phyloP scores from a whole-genome alignment of 768 basidiomycete species.

The Termitomyces sp. region DNA sequence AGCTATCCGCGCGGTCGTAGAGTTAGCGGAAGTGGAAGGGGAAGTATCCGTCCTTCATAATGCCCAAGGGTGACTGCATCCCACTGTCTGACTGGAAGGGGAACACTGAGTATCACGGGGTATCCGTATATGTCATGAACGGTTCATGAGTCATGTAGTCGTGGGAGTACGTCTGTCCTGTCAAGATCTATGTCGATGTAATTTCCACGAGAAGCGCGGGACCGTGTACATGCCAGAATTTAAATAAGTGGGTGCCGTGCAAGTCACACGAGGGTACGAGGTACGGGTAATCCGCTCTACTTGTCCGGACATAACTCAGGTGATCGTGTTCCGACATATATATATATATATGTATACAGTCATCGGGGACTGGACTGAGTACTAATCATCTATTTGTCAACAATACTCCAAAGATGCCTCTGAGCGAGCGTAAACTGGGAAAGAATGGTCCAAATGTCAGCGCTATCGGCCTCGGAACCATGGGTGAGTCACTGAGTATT shows the following conservation, averaged over 20 bases:
- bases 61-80: not conserved
- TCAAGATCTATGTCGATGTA: not conserved
- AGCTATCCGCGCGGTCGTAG: constrained; percentile 14
- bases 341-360: no score
- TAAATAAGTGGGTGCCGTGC: no score
- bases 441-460: constrained; percentile 21
- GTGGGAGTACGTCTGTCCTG: not conserved
- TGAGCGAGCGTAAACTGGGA: constrained; percentile 18
- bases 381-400: not conserved
- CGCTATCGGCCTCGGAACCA: constrained; percentile 21
- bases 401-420: not conserved
- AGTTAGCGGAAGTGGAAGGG: not conserved
- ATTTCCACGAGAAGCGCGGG: not conserved
- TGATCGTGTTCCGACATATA: not conserved
- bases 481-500: constrained; percentile 13
- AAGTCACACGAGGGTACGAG: no score
- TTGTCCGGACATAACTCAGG: not conserved
- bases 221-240: no score
- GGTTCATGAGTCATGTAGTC: not conserved
- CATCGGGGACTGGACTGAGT: no score
- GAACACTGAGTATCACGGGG: not conserved
- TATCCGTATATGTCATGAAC: not conserved
- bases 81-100: not conserved
- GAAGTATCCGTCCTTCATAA: not conserved
- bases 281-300: no score